These are phyloP conservation scores for Chaetoceros muelleri DNA, from an alignment of 108 stramenopile genomes.

Conservation along the genomic window DNA sequence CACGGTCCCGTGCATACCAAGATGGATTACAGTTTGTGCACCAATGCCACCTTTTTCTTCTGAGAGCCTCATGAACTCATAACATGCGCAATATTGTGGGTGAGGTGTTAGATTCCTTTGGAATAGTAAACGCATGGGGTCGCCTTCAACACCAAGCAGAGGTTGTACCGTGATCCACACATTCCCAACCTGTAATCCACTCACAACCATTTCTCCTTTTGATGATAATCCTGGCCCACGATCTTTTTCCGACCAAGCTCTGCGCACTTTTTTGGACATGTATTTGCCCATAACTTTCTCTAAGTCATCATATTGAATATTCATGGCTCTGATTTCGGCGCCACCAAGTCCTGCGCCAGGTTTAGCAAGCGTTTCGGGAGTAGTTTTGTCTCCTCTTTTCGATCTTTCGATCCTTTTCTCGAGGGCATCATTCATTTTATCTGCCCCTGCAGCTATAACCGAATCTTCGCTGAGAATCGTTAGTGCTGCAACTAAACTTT, in stretches of 20 bases:
- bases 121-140: slow-evolving; percentile 82
- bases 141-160: slow-evolving; percentile 76
- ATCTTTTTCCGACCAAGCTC: slow-evolving; percentile 52
- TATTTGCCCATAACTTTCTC: slow-evolving; percentile 59
- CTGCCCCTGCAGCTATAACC: slow-evolving; percentile 41
- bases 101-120: slow-evolving; percentile 81
- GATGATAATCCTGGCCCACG: slow-evolving; percentile 46
- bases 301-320: slow-evolving; percentile 43
- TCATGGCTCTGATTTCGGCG: slow-evolving; percentile 36
- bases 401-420: slow-evolving; percentile 44
- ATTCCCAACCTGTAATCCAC: slow-evolving; percentile 74
- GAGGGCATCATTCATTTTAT: slow-evolving; percentile 38
- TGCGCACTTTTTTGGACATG: slow-evolving; percentile 64
- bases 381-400: slow-evolving; percentile 34
- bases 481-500: slow-evolving; percentile 37
- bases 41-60: slow-evolving; percentile 35
- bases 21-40: slow-evolving; percentile 64
- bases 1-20: slow-evolving; percentile 76
- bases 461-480: slow-evolving; percentile 28
- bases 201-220: slow-evolving; percentile 60
- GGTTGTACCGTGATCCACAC: slow-evolving; percentile 76
- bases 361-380: slow-evolving; percentile 38
- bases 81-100: slow-evolving; percentile 77
- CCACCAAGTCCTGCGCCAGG: slow-evolving; percentile 52
- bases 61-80: slow-evolving; percentile 53